Base-by-base conservation (phyloP, 208 protist genomes). In the Wallacemonas sp. region DNA sequence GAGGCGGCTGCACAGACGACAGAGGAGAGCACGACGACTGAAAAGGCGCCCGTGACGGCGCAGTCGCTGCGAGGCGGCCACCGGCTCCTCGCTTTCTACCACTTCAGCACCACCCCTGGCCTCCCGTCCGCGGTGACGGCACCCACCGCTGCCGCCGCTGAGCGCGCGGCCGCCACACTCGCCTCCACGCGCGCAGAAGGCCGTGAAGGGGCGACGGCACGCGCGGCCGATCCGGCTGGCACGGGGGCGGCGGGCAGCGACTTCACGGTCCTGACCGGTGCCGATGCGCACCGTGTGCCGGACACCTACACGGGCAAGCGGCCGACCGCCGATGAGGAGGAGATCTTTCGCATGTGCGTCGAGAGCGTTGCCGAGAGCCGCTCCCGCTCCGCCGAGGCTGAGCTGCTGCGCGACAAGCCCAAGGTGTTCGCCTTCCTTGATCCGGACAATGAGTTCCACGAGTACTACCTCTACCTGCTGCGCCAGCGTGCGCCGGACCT, bases 381-480 rank as follows among this genome's bases (percentile, higher is more conserved):
- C 41, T 84, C 77, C 2, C 84, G 91, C 25, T 84, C 91, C 45
- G 69, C 82, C 12, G 91, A 96, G 76, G 79, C 76, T 10, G 72
- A 72, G 44, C 84, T 96, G 63, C 79, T 96, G 59, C 78, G 84
- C 20, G 79, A 82, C 52, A 81, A 90, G 54, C 80, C 84, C 1
- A 79, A 87, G 25, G 65, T 85, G 26, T 96, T 96, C 68, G 67
- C 52, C 54, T 96, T 96, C 65, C 76, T 96, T 10, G 76, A 94
- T 64, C 86, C 87, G 2, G 86, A 89, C 39, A 77, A 96, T 62
- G 81, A 90, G 55, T 94, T 83, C 63, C 91, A 96, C 77, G 85
- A 76, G 66, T 96, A 92, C 66, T 96, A 96, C 70, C 74, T 96
- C 12, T 92, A 86, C 70, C 70, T 94, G 12, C 74, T 96, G 36